Evolutionary conservation across 352 stramenopile genomes (phyloP).

Genomic region (Phytophthora foliorum): DNA sequence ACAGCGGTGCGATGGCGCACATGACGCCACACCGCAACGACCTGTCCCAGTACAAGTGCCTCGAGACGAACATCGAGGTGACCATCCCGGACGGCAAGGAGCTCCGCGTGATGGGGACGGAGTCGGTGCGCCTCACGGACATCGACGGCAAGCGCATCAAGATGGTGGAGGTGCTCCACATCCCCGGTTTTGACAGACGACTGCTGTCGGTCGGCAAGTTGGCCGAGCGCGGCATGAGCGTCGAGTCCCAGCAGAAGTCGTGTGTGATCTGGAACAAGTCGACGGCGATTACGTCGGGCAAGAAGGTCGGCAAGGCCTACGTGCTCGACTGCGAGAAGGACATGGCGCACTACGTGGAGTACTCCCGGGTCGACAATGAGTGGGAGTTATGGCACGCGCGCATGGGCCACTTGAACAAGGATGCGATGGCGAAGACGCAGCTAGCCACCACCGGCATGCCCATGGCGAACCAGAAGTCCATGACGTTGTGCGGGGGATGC

Average conservation of each 20-base stretch:
- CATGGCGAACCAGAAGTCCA: background rate
- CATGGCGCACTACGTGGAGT: conserved; percentile 11
- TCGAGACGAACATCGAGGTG: background rate
- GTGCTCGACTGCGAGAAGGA: conserved; percentile 18
- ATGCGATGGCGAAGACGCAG: conserved; percentile 14
- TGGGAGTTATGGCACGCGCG: conserved; percentile 34
- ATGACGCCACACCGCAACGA: background rate
- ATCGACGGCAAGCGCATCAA: conserved; percentile 27
- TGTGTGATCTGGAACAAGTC: background rate
- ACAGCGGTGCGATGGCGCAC: no score
- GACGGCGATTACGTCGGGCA: background rate
- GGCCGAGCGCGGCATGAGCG: background rate
- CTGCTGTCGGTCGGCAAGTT: background rate
- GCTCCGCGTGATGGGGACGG: background rate
- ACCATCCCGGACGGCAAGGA: background rate
- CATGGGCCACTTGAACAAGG: conserved; percentile 16
- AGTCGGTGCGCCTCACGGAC: background rate
- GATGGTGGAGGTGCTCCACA: conserved; percentile 40
- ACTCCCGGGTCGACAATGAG: conserved; percentile 4
- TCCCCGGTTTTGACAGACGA: conserved; percentile 35
- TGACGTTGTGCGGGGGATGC: conserved; percentile 18
- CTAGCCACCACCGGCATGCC: conserved; percentile 12
- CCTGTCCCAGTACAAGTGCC: background rate
- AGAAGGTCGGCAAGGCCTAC: conserved; percentile 17
- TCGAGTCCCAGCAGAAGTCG: background rate